Evolutionary conservation across 352 stramenopile species (phyloP), one percentile per base, ranked within the genome.

Genomic region (Aphanomyces invadans): DNA sequence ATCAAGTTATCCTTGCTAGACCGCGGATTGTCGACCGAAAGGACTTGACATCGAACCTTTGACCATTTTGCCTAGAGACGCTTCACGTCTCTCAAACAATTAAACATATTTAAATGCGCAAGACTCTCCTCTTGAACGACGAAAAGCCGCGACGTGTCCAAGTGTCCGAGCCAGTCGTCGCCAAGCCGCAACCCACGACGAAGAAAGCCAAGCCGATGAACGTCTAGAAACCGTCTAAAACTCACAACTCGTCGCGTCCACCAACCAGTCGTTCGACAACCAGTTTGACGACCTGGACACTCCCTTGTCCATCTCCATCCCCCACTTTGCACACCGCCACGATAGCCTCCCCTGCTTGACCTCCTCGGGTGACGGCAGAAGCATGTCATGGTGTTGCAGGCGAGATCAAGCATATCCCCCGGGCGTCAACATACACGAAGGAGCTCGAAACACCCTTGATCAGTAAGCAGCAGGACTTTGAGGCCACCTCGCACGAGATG

Each of bases 121-220:
- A 52, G 60, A 67, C 21, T 31, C 60, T 44, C 9, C 26, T 67
- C 4, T 12, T 67, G 0, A 67, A 56, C 31, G 60, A 44, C 31
- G 44, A 67, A n/a, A 67, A 67, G 26, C 60, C 60, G 12, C 56
- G 33, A 45, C 60, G 60, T 15, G 42, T 67, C 49, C 56, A 67
- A 25, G 60, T 67, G 1, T 15, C 55, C 15, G 11, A 10, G 55
- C 28, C 28, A 48, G 5, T 15, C 15, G 48, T 48, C 15, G n/a
- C 17, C 28, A 48, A 63, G 26, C 23, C 55, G 55, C 36, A 26
- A 11, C 10, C 29, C 46, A 54, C 19, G 38, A 25, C 26, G 12
- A 52, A 25, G 0, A 32, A 65, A 55, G 59, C 33, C 23, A 55
- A 31, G 15, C 3, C 25, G n/a, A 44, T 54, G n/a, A 52, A 49